These are phyloP conservation scores for Tulasnella sp. DNA, from an alignment of 768 basidiomycete species.

Conservation along the genomic window DNA sequence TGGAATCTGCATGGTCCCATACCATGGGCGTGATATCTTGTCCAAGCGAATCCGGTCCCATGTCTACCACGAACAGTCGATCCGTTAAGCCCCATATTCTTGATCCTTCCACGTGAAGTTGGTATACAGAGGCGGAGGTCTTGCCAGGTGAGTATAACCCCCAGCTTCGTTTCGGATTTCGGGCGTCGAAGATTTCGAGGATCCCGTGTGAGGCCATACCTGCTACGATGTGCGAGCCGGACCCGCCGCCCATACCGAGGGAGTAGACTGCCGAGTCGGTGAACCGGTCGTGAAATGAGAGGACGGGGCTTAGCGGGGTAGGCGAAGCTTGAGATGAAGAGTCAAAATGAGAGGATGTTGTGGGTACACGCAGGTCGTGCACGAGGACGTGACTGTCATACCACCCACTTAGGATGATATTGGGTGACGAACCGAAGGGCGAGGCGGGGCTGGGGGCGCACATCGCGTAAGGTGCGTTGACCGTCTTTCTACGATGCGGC, in stretches of 20 bases:
- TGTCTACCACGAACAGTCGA: conserved; percentile 74
- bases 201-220: conserved; percentile 74
- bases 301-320: conserved; percentile 51
- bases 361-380: conserved; percentile 65
- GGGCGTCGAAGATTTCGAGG: conserved; percentile 79
- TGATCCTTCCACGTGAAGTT: conserved; percentile 67
- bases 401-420: conserved; percentile 76
- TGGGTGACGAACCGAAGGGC: conserved; percentile 63
- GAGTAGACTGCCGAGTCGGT: conserved; percentile 68
- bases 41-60: conserved; percentile 53
- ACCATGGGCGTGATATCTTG: background rate
- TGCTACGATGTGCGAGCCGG: conserved; percentile 61
- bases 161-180: conserved; percentile 54
- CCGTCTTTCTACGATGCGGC: conserved; percentile 34
- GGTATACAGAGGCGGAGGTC: conserved; percentile 74
- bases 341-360: background rate
- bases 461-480: conserved; percentile 54
- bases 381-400: conserved; percentile 71
- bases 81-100: conserved; percentile 76
- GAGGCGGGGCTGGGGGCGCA: conserved; percentile 56
- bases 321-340: conserved; percentile 30
- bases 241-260: conserved; percentile 70
- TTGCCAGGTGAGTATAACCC: conserved; percentile 70
- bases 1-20: background rate
- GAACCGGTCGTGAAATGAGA: conserved; percentile 64